Base-by-base conservation (phyloP, 768 basidiomycete species). In the Sarcomyxa edulis region DNA sequence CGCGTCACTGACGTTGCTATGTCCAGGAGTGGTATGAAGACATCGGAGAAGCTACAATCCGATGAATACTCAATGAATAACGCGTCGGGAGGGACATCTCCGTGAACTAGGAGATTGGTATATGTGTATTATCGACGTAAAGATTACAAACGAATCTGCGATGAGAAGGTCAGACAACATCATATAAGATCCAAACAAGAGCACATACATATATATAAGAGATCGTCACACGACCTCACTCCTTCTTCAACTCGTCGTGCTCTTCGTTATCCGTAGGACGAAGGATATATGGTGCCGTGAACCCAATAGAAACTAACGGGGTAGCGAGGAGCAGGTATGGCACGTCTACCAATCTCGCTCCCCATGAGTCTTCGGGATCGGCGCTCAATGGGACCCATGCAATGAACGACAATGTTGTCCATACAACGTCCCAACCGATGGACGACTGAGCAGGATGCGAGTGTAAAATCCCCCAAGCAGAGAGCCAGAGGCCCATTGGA, bases 401-500 rank as follows among this genome's bases (percentile, higher is more conserved):
- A 7, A 63, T 27, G 28, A 71, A 66, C 0, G 70, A 71, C 1
- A 58, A 23, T 14, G 53, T 68, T 10, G 75, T 72, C 76, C 78
- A 81, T 6, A 82, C 49, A 7, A 79, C 69, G 37, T 84, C 81
- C 69, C 76, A 76, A 5, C 78, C 74, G 24, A 84, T 80, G 8
- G 74, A 78, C 1, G 74, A 65, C 52, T 80, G 78, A 4, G 80
- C 81, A 2, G 80, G 78, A 50, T 81, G 74, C 1, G 62, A 58
- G 37, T 71, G 53, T 7, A 78, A 61, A 16, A 58, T 58, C 0
- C 44, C 46, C 65, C 65, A 68, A 12, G 59, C 59, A 9, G 46
- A 52, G 2, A 21, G 15, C 11, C 60, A 47, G 32, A 67, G 51
- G 27, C 50, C 44, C 7, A 32, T 44, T 9, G 41, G 44, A 24